Conservation (phyloP, 441 rosid genomes). For the Populus tomentosa region DNA sequence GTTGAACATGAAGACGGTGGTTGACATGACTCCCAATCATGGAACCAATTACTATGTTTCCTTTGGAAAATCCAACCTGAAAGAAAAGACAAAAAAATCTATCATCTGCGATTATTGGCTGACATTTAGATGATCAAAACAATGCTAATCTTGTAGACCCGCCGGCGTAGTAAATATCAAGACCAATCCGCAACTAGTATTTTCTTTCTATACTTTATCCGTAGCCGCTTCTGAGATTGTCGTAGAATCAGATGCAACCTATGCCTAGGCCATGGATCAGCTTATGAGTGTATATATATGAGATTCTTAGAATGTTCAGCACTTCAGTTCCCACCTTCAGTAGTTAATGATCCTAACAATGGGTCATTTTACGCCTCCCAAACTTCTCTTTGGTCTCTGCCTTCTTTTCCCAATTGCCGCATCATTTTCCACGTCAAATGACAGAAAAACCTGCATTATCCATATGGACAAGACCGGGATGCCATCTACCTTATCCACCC, state of each 20-base stretch:
- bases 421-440: not conserved
- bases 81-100: too few relatives aligned
- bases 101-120: not conserved
- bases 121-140: not conserved
- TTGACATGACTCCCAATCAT: too few relatives aligned
- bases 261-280: not conserved
- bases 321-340: constrained; percentile 3
- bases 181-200: not conserved
- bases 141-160: not conserved
- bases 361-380: constrained; percentile 12
- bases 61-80: too few relatives aligned
- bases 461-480: constrained; percentile 43
- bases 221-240: not conserved
- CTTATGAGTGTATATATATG: not conserved
- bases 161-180: constrained; percentile 8
- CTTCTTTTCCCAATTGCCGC: constrained; percentile 13
- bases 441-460: constrained; percentile 27
- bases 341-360: constrained; percentile 14
- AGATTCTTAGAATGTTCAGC: not conserved
- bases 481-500: constrained; percentile 32
- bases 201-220: not conserved
- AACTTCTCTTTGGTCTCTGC: constrained; percentile 8
- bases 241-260: not conserved
- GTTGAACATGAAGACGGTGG: too few relatives aligned
- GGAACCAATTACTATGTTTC: too few relatives aligned